Percentiles rank a stretch among this genome's conserved stretches.
These are phyloP conservation scores for Fusarium subtropicale DNA, from an alignment of 2,329 filamentous ascomycete species.

Conservation along the genomic window DNA sequence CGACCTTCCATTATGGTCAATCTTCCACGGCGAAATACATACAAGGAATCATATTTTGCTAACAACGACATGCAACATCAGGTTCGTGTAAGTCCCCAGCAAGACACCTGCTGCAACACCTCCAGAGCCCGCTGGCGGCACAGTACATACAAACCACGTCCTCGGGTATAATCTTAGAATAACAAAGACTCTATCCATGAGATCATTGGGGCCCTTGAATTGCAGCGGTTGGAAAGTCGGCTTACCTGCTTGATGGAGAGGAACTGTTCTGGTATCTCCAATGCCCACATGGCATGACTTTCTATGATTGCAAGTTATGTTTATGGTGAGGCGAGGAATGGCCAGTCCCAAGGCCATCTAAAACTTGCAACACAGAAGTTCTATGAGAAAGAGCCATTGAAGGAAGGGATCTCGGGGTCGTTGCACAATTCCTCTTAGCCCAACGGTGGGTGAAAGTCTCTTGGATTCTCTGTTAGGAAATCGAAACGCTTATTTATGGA, in stretches of 20 bases:
- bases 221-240: neutral
- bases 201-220: no score
- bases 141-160: neutral
- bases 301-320: no score
- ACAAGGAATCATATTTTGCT: neutral
- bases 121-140: neutral
- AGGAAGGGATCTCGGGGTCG: neutral
- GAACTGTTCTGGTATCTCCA: neutral
- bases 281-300: neutral
- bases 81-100: neutral
- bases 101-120: neutral
- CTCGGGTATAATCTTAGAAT: no score
- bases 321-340: no score
- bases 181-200: no score
- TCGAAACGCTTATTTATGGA: neutral
- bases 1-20: neutral
- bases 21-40: neutral
- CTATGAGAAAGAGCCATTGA: neutral
- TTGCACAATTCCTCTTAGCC: neutral
- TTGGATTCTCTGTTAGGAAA: neutral
- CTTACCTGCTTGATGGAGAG: neutral
- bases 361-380: neutral
- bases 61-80: neutral
- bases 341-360: no score
- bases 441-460: neutral